Conservation (phyloP, 164 flowering plant species). For the Cinnamomum chago region DNA sequence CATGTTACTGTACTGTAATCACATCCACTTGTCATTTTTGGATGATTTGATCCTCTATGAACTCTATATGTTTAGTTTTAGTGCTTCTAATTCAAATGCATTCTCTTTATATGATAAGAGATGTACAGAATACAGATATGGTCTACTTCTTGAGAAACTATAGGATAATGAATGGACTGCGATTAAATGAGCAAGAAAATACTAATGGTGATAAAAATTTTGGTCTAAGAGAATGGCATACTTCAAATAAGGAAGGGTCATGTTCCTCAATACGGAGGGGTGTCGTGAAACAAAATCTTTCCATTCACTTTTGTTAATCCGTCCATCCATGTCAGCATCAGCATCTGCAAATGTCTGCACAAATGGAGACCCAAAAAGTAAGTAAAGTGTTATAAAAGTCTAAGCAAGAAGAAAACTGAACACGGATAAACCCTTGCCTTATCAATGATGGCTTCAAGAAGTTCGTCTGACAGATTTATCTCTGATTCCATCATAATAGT, state of each 20-base stretch:
- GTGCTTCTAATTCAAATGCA: too few species aligned
- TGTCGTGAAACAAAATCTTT: conserved; percentile 52
- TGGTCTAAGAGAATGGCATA: conserved; percentile 22
- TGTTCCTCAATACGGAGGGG: conserved; percentile 70
- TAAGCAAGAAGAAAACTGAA: background rate
- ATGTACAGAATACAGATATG: too few species aligned
- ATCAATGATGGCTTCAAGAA: conserved; percentile 69
- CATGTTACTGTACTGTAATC: too few species aligned
- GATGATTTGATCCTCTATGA: too few species aligned
- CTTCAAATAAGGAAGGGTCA: conserved; percentile 90
- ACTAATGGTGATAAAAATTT: background rate
- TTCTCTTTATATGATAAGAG: too few species aligned
- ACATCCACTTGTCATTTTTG: too few species aligned
- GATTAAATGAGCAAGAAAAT: background rate
- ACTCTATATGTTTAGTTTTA: too few species aligned
- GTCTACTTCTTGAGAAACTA: too few species aligned
- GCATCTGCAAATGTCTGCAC: conserved; percentile 86
- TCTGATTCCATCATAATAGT: conserved; percentile 72
- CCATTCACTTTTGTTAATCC: conserved; percentile 72
- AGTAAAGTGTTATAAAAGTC: background rate
- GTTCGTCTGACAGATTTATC: conserved; percentile 60
- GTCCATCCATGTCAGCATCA: conserved; percentile 72
- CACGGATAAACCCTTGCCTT: conserved; percentile 32
- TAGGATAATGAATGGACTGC: background rate
- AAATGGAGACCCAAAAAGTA: background rate